Evolutionary conservation across 2,329 filamentous ascomycete genomes (phyloP).

Genomic region (Didymella glomerata): DNA sequence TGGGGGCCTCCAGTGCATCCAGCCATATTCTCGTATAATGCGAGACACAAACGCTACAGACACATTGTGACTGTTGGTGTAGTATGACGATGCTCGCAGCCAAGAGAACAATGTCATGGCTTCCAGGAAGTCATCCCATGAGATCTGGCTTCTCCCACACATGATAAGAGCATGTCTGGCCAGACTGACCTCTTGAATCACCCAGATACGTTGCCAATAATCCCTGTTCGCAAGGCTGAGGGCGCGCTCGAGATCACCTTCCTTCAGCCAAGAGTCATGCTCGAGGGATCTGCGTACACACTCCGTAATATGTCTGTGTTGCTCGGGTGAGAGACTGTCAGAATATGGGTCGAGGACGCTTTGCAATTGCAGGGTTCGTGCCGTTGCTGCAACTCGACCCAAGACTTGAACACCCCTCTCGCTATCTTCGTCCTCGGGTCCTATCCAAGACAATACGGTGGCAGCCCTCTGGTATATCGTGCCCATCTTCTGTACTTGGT

Average conservation of each 20-base stretch:
- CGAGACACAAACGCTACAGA: neutral
- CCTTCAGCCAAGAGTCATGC: neutral
- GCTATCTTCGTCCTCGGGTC: neutral
- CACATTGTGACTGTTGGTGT: neutral
- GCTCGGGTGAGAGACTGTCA: neutral
- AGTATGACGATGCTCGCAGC: neutral
- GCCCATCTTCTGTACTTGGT: neutral
- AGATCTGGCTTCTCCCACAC: neutral
- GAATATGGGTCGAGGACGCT: neutral
- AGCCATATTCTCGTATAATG: neutral
- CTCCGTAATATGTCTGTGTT: neutral
- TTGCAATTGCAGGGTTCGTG: neutral
- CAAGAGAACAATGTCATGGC: neutral
- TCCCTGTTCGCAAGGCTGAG: neutral
- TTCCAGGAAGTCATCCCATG: neutral
- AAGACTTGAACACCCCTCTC: neutral
- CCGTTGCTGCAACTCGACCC: neutral
- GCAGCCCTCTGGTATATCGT: neutral
- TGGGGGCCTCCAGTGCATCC: neutral
- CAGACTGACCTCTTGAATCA: conserved; percentile 2
- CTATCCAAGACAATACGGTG: neutral
- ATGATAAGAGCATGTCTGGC: neutral
- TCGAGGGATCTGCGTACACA: neutral
- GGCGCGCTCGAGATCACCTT: neutral
- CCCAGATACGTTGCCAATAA: conserved; percentile 4